These are phyloP conservation scores for Pestalotiopsis sp. DNA, from an alignment of 2,329 filamentous ascomycete species.

Conservation along the genomic window DNA sequence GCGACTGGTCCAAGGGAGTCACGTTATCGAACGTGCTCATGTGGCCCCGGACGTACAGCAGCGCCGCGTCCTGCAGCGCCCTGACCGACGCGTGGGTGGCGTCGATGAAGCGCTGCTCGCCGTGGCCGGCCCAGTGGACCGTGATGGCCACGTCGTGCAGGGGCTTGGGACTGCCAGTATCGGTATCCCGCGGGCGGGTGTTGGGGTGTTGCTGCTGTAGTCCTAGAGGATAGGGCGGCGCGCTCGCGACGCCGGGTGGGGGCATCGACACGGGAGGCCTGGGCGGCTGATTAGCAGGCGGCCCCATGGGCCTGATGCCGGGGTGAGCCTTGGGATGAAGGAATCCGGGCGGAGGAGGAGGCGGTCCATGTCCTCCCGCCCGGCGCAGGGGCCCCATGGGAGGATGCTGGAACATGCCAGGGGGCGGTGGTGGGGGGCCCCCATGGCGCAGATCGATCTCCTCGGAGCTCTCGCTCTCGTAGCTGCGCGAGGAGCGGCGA, in stretches of 20 bases:
- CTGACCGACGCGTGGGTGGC: constrained; percentile 24
- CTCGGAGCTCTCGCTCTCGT: not conserved
- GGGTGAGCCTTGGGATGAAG: too few species aligned
- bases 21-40: constrained; percentile 16
- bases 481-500: not conserved
- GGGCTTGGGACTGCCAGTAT: not conserved
- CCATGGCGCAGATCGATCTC: not conserved
- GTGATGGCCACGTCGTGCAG: constrained; percentile 28
- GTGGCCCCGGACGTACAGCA: constrained; percentile 24
- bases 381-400: not conserved
- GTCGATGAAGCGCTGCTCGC: constrained; percentile 28
- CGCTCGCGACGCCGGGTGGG: not conserved
- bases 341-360: not conserved
- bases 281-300: not conserved
- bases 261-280: not conserved
- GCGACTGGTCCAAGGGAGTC: constrained; percentile 8
- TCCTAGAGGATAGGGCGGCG: not conserved
- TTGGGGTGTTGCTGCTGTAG: not conserved
- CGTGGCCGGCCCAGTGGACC: constrained; percentile 29
- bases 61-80: constrained; percentile 26
- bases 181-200: not conserved
- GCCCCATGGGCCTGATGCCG: too few species aligned
- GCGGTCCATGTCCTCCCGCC: not conserved
- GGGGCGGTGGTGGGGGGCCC: constrained; percentile 1
- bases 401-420: not conserved